These are phyloP conservation scores for Hypoxylon cercidicola DNA, from an alignment of 495 filamentous ascomycete species.

Conservation along the genomic window DNA sequence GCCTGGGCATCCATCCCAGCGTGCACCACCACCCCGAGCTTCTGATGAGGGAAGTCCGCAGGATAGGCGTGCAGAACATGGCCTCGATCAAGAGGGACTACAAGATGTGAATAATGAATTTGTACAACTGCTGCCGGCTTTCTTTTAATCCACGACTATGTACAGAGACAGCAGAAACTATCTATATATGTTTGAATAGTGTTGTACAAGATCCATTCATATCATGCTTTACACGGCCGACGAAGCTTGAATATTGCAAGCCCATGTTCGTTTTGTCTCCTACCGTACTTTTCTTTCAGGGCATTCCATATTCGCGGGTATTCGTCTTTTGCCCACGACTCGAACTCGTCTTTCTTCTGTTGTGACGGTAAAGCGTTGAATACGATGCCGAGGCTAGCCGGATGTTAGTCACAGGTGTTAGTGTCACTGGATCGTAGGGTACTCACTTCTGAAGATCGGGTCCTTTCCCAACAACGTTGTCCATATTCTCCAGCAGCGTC, in stretches of 20 bases:
- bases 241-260: slow-evolving; percentile 54
- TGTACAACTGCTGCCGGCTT: slow-evolving; percentile 35
- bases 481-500: slow-evolving; percentile 69
- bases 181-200: slow-evolving; percentile 44
- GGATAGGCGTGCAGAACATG: slow-evolving; percentile 27
- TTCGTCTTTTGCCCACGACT: slow-evolving; percentile 72
- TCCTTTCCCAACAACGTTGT: slow-evolving; percentile 68
- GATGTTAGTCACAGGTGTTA: slow-evolving; percentile 22
- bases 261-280: slow-evolving; percentile 49
- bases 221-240: slow-evolving; percentile 55
- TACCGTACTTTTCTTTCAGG: slow-evolving; percentile 61
- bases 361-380: slow-evolving; percentile 74
- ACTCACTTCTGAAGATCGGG: slow-evolving; percentile 79
- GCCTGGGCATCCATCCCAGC: slow-evolving; percentile 90
- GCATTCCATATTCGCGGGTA: slow-evolving; percentile 76
- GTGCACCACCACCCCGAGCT: slow-evolving; percentile 94
- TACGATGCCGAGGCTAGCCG: slow-evolving; percentile 70
- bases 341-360: slow-evolving; percentile 71
- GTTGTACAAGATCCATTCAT: slow-evolving; percentile 43
- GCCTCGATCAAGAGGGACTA: slow-evolving; percentile 13
- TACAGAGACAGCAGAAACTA: slow-evolving; percentile 38
- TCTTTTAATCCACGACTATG: slow-evolving; percentile 31
- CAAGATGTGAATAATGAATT: slow-evolving; percentile 8
- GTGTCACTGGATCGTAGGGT: slow-evolving; percentile 2
- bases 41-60: slow-evolving; percentile 53